A percentile compares a stretch with the other conserved stretches of the same genome.
Evolutionary conservation across 352 stramenopile genomes (phyloP).

Genomic region (Blastocystis sp.): DNA sequence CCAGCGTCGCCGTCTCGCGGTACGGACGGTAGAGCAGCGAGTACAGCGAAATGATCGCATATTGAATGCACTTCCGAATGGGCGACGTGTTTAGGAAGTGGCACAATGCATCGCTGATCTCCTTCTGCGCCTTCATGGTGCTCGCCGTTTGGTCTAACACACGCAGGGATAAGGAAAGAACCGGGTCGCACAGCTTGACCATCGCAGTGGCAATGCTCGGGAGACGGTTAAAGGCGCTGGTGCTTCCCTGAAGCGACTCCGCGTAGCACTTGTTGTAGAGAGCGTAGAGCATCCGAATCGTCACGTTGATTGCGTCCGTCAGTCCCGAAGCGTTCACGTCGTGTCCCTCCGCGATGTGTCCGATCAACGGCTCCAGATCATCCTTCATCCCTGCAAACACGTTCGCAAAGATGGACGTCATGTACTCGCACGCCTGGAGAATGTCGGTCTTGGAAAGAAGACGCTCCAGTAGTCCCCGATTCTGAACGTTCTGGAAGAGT

Average conservation of each 20-base stretch:
- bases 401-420: background rate
- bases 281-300: background rate
- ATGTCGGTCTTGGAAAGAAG: background rate
- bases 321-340: background rate
- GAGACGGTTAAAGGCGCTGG: background rate
- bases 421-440: background rate
- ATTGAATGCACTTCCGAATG: background rate
- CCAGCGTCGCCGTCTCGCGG: background rate
- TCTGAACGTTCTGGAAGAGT: background rate
- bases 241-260: background rate
- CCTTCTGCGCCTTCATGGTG: background rate
- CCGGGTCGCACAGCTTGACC: background rate
- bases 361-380: background rate
- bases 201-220: background rate
- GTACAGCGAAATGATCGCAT: background rate
- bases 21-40: background rate
- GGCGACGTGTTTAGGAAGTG: constrained; percentile 1
- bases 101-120: background rate
- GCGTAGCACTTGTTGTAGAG: background rate
- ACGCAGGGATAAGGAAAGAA: background rate
- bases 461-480: background rate
- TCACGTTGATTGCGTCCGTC: background rate
- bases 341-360: background rate
- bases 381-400: background rate
- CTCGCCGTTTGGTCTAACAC: background rate